phyloP scores from a whole-genome alignment of 495 filamentous ascomycete species.

The Pyronema domesticum region DNA sequence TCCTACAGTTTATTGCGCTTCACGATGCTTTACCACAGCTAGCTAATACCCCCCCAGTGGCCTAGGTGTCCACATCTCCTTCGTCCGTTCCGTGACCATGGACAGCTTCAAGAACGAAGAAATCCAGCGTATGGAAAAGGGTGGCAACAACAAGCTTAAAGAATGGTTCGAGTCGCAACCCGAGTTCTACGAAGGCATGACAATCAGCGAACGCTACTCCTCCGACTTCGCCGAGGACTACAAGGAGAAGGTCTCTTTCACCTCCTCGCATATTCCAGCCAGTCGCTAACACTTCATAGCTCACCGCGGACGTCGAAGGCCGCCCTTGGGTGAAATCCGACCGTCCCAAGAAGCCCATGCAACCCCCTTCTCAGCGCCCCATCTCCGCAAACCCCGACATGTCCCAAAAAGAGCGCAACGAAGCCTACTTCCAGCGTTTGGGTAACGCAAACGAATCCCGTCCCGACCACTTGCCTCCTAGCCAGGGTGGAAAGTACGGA shows the following conservation, averaged over 20 bases:
- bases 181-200: constrained; percentile 24
- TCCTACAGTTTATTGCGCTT: background rate
- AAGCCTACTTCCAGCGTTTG: constrained; percentile 74
- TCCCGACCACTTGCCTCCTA: constrained; percentile 55
- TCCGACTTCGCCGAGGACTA: constrained; percentile 82
- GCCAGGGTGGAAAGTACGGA: constrained; percentile 75
- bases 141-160: constrained; percentile 19
- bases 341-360: constrained; percentile 23
- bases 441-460: constrained; percentile 65
- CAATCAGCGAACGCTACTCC: constrained; percentile 70
- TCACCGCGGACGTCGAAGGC: constrained; percentile 71
- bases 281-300: background rate
- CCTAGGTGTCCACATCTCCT: constrained; percentile 93
- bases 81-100: constrained; percentile 92
- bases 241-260: constrained; percentile 48
- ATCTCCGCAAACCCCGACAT: constrained; percentile 8
- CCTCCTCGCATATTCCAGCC: background rate
- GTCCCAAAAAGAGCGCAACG: constrained; percentile 44
- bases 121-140: constrained; percentile 28
- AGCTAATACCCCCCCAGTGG: constrained; percentile 26
- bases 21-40: background rate
- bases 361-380: constrained; percentile 3
- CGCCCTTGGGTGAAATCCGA: constrained; percentile 57
- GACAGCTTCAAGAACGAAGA: constrained; percentile 69
- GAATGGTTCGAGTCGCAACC: constrained; percentile 11